Evolutionary conservation across 192 early-diverging fungal genomes (phyloP), one percentile per base, ranked within the genome.

Genomic region (Backusella morwellensis): DNA sequence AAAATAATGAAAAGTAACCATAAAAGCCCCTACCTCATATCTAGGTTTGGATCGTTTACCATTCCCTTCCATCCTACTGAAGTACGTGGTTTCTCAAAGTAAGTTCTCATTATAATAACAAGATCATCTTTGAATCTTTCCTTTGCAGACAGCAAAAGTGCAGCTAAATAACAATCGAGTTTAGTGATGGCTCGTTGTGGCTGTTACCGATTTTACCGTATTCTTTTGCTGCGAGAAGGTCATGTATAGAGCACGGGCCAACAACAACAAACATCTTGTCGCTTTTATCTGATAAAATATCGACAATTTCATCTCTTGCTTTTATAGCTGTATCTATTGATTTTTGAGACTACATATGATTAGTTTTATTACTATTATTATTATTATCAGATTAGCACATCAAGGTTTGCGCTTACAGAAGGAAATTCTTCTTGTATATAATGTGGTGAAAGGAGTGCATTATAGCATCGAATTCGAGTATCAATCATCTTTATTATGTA

Each of bases 1-100:
- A 35, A 19, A 15, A 21, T 35, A 12, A 68, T 38, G 23, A 3
- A 12, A 56, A 68, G 38, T 36, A 44, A 21, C 1, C 52, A 54
- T 54, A 59, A 35, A 54, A 34, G 21, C 0, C 5, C 35, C 17
- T 81, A 84, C 84, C 81, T 82, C 38, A 85, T 90, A 75, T 92
- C 85, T 70, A 93, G 84, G 68, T 92, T 89, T 35, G 93, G 91
- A 78, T 94, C 93, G 74, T 94, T 94, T 82, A 95, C 94, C 40
- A 95, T 81, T 8, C 93, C 93, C 82, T 93, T 93, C 94, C 92
- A 94, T 21, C 93, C 96, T 52, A 98, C 95, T 6, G 97, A 97
- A 3, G 97, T 98, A 73, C 97, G 87, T 69, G 97, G 97, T 87
- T 99, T 99, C 77, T 99, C 97, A 91, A 99, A 98, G 90, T 99